Conservation (phyloP, 2,329 filamentous ascomycete genomes). For the Stemphylium beticola region DNA sequence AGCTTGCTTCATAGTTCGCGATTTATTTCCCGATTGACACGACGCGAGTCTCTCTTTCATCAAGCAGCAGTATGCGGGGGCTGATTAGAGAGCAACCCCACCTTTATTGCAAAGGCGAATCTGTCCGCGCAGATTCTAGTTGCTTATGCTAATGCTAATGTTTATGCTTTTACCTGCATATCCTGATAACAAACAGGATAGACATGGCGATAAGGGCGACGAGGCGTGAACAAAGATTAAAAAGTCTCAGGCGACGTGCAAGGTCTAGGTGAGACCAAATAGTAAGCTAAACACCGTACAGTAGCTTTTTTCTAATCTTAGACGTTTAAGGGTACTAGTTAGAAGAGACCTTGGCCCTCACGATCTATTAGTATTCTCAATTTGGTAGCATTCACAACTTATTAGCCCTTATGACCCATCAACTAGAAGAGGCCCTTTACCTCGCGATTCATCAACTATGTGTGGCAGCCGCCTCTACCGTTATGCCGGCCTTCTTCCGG, state of each 20-base stretch:
- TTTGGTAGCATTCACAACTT: too few species aligned
- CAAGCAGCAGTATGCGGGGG: too few species aligned
- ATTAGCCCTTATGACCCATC: not conserved
- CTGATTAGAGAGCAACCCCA: too few species aligned
- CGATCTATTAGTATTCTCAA: not conserved
- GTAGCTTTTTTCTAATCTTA: not conserved
- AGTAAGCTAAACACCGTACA: not conserved
- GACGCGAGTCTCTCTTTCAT: not conserved
- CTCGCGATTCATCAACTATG: too few species aligned
- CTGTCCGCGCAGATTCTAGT: not conserved
- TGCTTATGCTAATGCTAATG: not conserved
- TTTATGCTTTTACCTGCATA: not conserved
- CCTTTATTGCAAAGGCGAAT: not conserved
- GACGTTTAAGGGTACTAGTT: not conserved
- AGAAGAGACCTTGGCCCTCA: not conserved
- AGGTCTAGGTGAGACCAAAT: not conserved
- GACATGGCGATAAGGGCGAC: not conserved
- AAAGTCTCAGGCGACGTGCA: not conserved
- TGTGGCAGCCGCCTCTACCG: too few species aligned
- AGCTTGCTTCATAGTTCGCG: not conserved
- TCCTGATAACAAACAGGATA: conserved; percentile 1
- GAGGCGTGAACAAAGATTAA: not conserved
- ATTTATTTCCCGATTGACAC: not conserved
- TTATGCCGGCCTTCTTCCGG: too few species aligned
- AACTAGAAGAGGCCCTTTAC: not conserved